Conservation (phyloP, 2,329 filamentous ascomycete species). For the Penicillium sp. region DNA sequence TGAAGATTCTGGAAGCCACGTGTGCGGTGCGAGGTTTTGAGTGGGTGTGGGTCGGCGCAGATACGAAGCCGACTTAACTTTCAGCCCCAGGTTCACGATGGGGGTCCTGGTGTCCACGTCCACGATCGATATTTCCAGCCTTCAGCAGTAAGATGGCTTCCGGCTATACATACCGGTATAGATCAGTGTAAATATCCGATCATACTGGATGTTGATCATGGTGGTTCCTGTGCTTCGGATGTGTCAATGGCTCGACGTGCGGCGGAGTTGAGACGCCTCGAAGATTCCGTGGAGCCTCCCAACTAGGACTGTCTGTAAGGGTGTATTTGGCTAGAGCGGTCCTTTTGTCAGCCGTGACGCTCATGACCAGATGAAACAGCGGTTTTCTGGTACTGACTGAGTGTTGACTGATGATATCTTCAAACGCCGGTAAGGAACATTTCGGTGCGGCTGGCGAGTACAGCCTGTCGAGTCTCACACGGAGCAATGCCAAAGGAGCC, state of each 20-base stretch:
- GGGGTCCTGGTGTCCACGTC: not conserved
- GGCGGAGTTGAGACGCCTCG: slow-evolving; percentile 8
- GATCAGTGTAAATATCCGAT: not conserved
- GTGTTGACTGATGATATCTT: not conserved
- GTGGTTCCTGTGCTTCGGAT: slow-evolving; percentile 1
- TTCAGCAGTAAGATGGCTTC: not conserved
- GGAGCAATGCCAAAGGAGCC: not conserved
- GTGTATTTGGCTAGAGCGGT: not conserved
- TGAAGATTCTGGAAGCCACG: slow-evolving; percentile 32
- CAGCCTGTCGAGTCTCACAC: not conserved
- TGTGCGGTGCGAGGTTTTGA: slow-evolving; percentile 11
- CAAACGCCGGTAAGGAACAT: not conserved
- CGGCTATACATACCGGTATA: not conserved
- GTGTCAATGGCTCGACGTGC: slow-evolving; percentile 4
- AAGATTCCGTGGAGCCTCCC: not conserved
- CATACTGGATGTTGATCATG: not conserved
- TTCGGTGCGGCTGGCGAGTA: not conserved
- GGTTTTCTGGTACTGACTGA: not conserved
- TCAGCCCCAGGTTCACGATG: slow-evolving; percentile 24
- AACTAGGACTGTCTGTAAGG: not conserved
- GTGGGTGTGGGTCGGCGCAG: slow-evolving; percentile 5
- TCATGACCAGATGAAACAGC: not conserved
- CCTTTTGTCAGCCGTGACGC: not conserved
- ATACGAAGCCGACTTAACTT: slow-evolving; percentile 18
- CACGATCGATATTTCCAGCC: not conserved